These are phyloP conservation scores for Calocybe cyanea DNA, from an alignment of 768 basidiomycete species.

Conservation along the genomic window DNA sequence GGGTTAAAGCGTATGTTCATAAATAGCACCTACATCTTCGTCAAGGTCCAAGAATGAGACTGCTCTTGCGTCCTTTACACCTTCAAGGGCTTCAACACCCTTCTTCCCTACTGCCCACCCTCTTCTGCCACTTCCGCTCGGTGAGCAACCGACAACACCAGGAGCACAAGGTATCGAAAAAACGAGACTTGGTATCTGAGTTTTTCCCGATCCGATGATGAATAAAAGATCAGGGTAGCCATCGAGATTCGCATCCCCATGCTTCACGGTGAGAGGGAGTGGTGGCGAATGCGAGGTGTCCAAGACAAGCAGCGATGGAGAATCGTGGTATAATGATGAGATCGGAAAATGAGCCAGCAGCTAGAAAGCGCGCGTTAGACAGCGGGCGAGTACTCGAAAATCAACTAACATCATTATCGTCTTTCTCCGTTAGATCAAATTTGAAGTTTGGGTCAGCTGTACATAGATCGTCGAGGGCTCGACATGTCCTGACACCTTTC, in stretches of 20 bases:
- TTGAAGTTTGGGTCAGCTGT: constrained; percentile 74
- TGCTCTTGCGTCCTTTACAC: constrained; percentile 73
- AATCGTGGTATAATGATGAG: constrained; percentile 48
- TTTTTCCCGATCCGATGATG: constrained; percentile 41
- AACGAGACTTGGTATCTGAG: constrained; percentile 56
- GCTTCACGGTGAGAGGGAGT: constrained; percentile 71
- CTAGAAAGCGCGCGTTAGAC: constrained; percentile 29
- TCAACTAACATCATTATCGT: constrained; percentile 46
- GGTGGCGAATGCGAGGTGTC: constrained; percentile 64
- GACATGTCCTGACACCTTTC: constrained; percentile 56
- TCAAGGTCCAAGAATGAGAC: constrained; percentile 88
- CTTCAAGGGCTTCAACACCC: constrained; percentile 58
- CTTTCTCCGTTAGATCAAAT: constrained; percentile 59
- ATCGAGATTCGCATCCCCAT: constrained; percentile 91
- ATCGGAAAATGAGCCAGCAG: constrained; percentile 66
- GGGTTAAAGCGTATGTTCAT: not conserved
- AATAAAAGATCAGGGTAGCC: constrained; percentile 88
- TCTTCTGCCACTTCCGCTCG: constrained; percentile 48
- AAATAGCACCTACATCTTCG: constrained; percentile 71
- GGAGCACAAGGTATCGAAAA: constrained; percentile 58
- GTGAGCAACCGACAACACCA: constrained; percentile 55
- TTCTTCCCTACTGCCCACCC: constrained; percentile 57
- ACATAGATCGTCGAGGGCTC: constrained; percentile 80
- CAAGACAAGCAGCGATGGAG: constrained; percentile 60
- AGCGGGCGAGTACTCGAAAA: not conserved